A percentile compares a stretch with the other conserved stretches of the same genome.
These are phyloP conservation scores for Fusarium sambucinum DNA, from an alignment of 2,329 filamentous ascomycete species.

Conservation along the genomic window DNA sequence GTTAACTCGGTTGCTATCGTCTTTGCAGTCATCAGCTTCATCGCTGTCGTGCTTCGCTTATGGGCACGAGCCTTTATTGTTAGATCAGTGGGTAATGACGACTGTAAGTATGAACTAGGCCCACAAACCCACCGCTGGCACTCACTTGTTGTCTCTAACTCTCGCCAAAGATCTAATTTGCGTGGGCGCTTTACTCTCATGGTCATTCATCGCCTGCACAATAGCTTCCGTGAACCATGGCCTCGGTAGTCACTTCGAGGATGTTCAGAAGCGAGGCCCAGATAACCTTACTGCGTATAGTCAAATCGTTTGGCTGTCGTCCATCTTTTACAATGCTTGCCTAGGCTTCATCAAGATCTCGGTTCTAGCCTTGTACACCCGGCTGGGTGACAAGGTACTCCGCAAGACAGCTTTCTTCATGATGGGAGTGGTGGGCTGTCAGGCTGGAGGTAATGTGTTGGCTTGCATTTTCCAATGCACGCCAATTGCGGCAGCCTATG, in stretches of 20 bases:
- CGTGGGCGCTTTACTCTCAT: slow-evolving; percentile 30
- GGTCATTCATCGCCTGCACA: slow-evolving; percentile 27
- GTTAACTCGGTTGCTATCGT: slow-evolving; percentile 28
- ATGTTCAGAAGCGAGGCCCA: slow-evolving; percentile 20
- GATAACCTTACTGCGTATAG: slow-evolving; percentile 34
- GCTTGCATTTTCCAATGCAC: slow-evolving; percentile 36
- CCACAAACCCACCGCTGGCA: background rate
- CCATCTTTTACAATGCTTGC: slow-evolving; percentile 38
- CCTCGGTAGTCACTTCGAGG: slow-evolving; percentile 26
- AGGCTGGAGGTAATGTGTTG: slow-evolving; percentile 28
- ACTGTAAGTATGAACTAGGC: slow-evolving; percentile 25
- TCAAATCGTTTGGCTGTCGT: slow-evolving; percentile 34
- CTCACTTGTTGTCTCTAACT: slow-evolving; percentile 2
- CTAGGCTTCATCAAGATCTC: slow-evolving; percentile 40
- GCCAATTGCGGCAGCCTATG: slow-evolving; percentile 15
- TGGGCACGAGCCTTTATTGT: slow-evolving; percentile 36
- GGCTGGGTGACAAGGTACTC: slow-evolving; percentile 25
- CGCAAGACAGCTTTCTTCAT: slow-evolving; percentile 30
- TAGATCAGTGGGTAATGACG: slow-evolving; percentile 26
- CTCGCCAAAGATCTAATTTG: slow-evolving; percentile 28
- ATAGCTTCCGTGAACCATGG: slow-evolving; percentile 35
- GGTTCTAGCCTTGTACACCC: slow-evolving; percentile 25
- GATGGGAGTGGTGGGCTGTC: slow-evolving; percentile 31
- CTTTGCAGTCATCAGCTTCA: slow-evolving; percentile 31
- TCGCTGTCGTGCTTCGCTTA: slow-evolving; percentile 29